Conservation (phyloP, 1,139 yeast genomes). For the Kodamaea derodonti region DNA sequence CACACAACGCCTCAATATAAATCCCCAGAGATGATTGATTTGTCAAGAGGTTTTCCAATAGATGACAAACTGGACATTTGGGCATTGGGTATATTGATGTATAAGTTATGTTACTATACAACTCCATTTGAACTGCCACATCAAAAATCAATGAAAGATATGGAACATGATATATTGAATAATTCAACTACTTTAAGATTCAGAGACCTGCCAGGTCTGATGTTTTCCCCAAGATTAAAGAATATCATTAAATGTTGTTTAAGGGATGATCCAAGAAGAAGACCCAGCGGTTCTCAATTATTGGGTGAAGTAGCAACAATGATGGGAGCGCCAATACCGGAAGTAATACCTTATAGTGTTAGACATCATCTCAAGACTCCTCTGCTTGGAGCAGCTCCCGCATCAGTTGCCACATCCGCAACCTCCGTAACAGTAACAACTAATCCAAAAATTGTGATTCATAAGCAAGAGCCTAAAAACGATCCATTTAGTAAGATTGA, state of each 20-base stretch:
- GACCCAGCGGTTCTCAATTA: slow-evolving; percentile 73
- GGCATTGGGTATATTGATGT: slow-evolving; percentile 92
- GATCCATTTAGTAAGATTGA: slow-evolving; percentile 43
- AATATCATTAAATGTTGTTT: slow-evolving; percentile 59
- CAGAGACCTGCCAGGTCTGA: slow-evolving; percentile 35
- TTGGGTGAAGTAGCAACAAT: slow-evolving; percentile 64
- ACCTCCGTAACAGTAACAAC: too few relatives aligned
- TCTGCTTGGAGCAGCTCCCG: too few relatives aligned
- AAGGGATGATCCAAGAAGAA: slow-evolving; percentile 62
- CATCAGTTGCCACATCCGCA: too few relatives aligned
- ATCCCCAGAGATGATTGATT: slow-evolving; percentile 94
- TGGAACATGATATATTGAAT: slow-evolving; percentile 38
- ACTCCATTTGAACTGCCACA: slow-evolving; percentile 85
- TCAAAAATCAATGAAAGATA: slow-evolving; percentile 34
- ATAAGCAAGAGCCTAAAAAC: slow-evolving; percentile 4
- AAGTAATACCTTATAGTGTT: slow-evolving; percentile 37
- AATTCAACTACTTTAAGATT: slow-evolving; percentile 32
- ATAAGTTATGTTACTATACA: slow-evolving; percentile 87
- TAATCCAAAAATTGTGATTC: neutral
- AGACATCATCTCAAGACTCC: slow-evolving; percentile 9
- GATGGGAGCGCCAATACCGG: slow-evolving; percentile 56
- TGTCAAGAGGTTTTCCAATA: slow-evolving; percentile 77
- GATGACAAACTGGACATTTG: slow-evolving; percentile 95
- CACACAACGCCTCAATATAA: slow-evolving; percentile 98
- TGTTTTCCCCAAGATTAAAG: slow-evolving; percentile 45